phyloP scores from a whole-genome alignment of 1,139 yeast species.

The Scheffersomyces segobiensis region DNA sequence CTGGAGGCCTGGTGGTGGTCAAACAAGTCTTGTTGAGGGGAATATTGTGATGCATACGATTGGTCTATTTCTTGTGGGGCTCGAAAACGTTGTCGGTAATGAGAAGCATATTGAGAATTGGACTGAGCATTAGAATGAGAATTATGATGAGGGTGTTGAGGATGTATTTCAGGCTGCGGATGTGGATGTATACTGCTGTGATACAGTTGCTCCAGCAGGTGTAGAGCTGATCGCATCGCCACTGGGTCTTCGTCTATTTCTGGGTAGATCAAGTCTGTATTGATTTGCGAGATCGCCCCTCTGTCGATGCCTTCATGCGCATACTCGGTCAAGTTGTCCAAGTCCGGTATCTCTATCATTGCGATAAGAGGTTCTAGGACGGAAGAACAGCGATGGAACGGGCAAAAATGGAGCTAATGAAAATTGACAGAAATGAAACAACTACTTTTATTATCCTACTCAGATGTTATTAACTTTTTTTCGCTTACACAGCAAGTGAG shows the following conservation, averaged over 20 bases:
- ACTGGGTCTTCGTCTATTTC: not conserved
- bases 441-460: not conserved
- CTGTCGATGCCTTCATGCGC: not conserved
- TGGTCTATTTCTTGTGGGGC: conserved; percentile 4
- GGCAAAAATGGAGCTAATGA: not conserved
- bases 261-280: not conserved
- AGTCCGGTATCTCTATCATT: conserved; percentile 46
- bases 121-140: not conserved
- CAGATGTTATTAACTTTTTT: not conserved
- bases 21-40: not conserved
- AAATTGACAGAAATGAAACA: not conserved
- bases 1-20: not conserved
- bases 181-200: not conserved
- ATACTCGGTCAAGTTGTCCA: conserved; percentile 23
- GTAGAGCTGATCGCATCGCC: not conserved
- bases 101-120: conserved; percentile 9
- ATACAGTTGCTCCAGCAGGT: not conserved
- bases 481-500: not conserved
- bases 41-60: not conserved
- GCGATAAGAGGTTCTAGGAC: not conserved
- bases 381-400: not conserved
- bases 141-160: not conserved
- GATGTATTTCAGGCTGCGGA: not conserved
- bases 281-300: not conserved
- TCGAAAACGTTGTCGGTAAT: conserved; percentile 12